Percentiles rank a stretch among this genome's conserved stretches.
These are phyloP conservation scores for Candida mattraensis DNA, from an alignment of 805 yeast species.

Conservation along the genomic window DNA sequence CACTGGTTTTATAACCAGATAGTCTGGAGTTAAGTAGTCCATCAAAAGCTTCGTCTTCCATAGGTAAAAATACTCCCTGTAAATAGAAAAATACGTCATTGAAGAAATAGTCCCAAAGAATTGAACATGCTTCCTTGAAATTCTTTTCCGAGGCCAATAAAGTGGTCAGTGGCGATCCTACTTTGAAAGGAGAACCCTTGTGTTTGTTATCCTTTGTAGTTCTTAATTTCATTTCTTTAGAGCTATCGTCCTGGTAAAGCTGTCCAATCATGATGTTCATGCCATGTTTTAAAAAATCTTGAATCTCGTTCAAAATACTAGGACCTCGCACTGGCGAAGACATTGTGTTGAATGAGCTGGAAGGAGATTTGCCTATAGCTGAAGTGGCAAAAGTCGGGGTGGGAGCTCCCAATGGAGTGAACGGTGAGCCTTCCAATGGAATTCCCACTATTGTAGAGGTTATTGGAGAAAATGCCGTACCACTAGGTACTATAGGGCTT, in stretches of 20 bases:
- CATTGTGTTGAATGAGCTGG: constrained; percentile 16
- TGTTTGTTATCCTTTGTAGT: constrained; percentile 3
- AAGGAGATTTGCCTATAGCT: constrained; percentile 18
- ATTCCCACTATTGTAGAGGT: constrained; percentile 5
- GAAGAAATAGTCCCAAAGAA: constrained; percentile 59
- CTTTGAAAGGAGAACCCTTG: constrained; percentile 3
- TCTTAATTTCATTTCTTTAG: constrained; percentile 34
- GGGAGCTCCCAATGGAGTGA: constrained; percentile 25
- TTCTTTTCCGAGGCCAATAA: constrained; percentile 15
- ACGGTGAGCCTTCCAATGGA: constrained; percentile 7
- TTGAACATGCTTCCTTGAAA: constrained; percentile 37
- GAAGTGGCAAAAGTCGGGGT: constrained; percentile 22
- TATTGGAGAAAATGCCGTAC: constrained; percentile 12
- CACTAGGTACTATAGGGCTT: too few relatives aligned
- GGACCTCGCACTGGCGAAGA: constrained; percentile 28
- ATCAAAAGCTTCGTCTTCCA: constrained; percentile 41
- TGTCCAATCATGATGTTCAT: constrained; percentile 32
- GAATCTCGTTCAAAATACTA: constrained; percentile 44
- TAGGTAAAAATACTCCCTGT: constrained; percentile 60
- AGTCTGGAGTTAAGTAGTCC: constrained; percentile 1
- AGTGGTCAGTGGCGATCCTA: constrained; percentile 36
- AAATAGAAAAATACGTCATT: constrained; percentile 55
- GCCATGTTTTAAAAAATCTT: constrained; percentile 45
- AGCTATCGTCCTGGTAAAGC: constrained; percentile 28
- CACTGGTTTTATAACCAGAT: constrained; percentile 19